Base-by-base conservation (phyloP, 768 basidiomycete species). In the Trametes cinnabarina region DNA sequence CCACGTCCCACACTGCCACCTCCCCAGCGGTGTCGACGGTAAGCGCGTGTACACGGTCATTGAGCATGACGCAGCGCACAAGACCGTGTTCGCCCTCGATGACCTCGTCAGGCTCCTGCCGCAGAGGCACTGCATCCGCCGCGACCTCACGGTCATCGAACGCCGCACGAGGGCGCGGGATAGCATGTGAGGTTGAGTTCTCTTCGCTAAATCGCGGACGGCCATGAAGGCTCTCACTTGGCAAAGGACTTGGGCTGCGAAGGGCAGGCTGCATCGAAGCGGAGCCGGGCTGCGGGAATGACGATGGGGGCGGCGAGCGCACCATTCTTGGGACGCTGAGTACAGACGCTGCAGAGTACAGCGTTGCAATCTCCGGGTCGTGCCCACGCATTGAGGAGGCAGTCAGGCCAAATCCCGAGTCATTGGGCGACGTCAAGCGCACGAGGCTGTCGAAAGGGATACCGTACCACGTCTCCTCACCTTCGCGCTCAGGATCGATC, bases 1-100 rank as follows among this genome's bases (percentile, higher is more conserved):
- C 81, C 57, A 99, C 84, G 74, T 98, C 90, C 96, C 96, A 99
- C 7, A 93, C 87, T 0, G 88, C 90, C 11, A 98, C 87, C 64
- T 90, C 86, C 5, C 94, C 94, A 1, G 82, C 79, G 0, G 93
- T 96, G 67, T 98, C 90, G 40, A 97, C 87, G 0, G 93, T 94
- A 42, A 99, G 75, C 19, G 90, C 93, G 67, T 98, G 94, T 63
- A 93, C 78, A 58, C 92, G 81, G 68, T 98, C 93, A 70, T 92
- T 97, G 40, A 98, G 74, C 46, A 96, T 76, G 40, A 90, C 74
- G 7, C 85, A 87, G 32, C 95, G 80, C 47, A 97, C 87, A 22
- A 98, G 80, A 3, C 96, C 96, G 60, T 83, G 79, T 50, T 85
- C 85, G 1, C 96, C 96, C 7, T 71, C 64, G 34, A 96, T 88